Base-by-base conservation (phyloP, 2,329 filamentous ascomycete genomes). In the Fusarium caatingaense region DNA sequence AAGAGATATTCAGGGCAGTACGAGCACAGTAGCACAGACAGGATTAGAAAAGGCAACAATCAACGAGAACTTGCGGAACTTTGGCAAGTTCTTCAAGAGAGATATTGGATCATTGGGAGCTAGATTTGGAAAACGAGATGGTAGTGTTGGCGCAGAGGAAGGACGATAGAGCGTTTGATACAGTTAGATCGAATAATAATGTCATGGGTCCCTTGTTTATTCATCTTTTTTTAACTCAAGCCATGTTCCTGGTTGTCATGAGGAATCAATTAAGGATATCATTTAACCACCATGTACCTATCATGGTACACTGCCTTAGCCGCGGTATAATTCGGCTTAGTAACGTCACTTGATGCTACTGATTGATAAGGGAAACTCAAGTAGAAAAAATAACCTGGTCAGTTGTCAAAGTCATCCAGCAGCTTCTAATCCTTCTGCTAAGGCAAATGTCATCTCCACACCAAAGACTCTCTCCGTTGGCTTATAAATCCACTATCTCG, bases 31-130 rank as follows among this genome's bases (percentile, higher is more conserved):
- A 72, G 82, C 76, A 40, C 81, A 81, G 66, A 83, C 71, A 16
- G 83, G 81, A 18, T 76, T 84, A 58, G 85, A 88, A 57, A 89
- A 91, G 74, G 88, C 88, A 10, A 93, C 92, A 55, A 88, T 98
- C 69, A 97, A 98, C 78, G 94, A 97, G 80, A 98, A 98, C 80
- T 79, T 98, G 80, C 94, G 93, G 83, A 97, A 93, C 78, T 93
- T 99, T 81, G 95, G 95, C 25, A 98, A 97, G 81, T 98, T 98
- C 82, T 98, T 98, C 83, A 90, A 92, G 68, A 85, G 95, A 68
- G 95, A 98, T 82, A 90, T 95, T 68, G 92, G 92, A 30, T 89
- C 90, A 4, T 87, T 95, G 69, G 91, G 92, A 4, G 88, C 88
- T 13, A 83, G 92, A 70, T 94, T 94, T 78, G 92, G 92, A 48